phyloP scores from a whole-genome alignment of 805 yeast genomes.

The Cyberlindnera meyerae region DNA sequence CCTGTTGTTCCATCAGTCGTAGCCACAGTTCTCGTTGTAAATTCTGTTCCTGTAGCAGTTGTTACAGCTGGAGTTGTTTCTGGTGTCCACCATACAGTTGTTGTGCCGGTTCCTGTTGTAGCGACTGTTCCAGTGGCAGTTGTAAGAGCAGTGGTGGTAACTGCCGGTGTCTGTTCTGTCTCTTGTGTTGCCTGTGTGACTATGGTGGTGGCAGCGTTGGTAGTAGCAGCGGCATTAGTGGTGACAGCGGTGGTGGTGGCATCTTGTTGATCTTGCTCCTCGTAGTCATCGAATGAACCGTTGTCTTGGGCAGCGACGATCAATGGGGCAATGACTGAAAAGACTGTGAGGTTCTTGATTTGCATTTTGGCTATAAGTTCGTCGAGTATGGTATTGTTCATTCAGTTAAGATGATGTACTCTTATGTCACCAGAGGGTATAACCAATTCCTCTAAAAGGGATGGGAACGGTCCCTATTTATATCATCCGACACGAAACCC shows the following conservation, averaged over 20 bases:
- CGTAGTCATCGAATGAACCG: constrained; percentile 12
- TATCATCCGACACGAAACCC: too few relatives aligned
- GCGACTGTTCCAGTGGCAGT: background rate
- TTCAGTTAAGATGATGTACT: background rate
- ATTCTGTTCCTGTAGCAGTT: too few relatives aligned
- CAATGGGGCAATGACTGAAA: constrained; percentile 8
- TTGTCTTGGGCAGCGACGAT: constrained; percentile 11
- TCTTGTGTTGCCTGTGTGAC: constrained; percentile 1
- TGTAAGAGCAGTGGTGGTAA: background rate
- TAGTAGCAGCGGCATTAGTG: constrained; percentile 1
- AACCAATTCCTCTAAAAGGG: too few relatives aligned
- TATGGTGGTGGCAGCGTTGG: constrained; percentile 2
- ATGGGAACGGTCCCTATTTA: too few relatives aligned
- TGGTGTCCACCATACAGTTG: too few relatives aligned
- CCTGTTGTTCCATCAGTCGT: constrained; percentile 1
- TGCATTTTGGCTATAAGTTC: constrained; percentile 8
- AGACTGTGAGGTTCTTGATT: constrained; percentile 11
- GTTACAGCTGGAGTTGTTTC: background rate
- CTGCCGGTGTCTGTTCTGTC: background rate
- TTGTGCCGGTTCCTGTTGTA: background rate
- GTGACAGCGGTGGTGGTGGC: constrained; percentile 8
- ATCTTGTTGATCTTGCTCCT: too few relatives aligned
- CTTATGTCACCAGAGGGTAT: too few relatives aligned
- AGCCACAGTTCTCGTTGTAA: too few relatives aligned
- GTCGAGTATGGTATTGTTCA: background rate